Conservation (phyloP, 192 early-diverging fungal genomes). For the Entrophospora sp. region DNA sequence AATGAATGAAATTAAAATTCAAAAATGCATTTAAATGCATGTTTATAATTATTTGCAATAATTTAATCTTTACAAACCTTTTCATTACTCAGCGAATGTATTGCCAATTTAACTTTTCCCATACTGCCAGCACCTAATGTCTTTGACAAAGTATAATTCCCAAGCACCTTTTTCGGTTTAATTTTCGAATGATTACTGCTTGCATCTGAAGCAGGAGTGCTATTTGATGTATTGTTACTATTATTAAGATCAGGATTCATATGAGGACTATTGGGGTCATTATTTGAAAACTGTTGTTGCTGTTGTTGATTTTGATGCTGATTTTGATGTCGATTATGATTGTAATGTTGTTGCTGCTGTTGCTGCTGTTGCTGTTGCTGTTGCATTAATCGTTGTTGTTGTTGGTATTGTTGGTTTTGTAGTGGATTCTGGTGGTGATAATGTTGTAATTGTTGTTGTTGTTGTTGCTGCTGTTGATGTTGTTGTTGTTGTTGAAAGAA, state of each 20-base stretch:
- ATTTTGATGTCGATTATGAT: too few species aligned
- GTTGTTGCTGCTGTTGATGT: too few species aligned
- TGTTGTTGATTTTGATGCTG: too few species aligned
- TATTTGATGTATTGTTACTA: neutral
- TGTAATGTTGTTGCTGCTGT: too few species aligned
- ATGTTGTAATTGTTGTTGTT: too few species aligned
- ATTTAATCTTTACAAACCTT: conserved; percentile 42
- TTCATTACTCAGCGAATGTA: conserved; percentile 74
- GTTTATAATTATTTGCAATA: neutral
- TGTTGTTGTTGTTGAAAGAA: too few species aligned
- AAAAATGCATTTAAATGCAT: neutral
- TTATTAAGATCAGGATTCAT: neutral
- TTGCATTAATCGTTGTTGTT: too few species aligned
- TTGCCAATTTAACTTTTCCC: conserved; percentile 94
- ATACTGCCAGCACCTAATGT: conserved; percentile 92
- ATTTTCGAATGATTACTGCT: conserved; percentile 27
- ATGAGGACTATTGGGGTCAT: neutral
- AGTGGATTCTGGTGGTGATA: too few species aligned
- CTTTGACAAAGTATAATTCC: conserved; percentile 77
- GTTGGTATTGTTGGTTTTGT: too few species aligned
- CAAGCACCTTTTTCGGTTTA: conserved; percentile 54
- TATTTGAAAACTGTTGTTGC: too few species aligned
- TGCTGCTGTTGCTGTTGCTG: too few species aligned
- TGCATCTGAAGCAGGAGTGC: conserved; percentile 1
- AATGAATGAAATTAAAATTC: neutral